Conservation (phyloP, 495 filamentous ascomycete species). For the Podospora comata region DNA sequence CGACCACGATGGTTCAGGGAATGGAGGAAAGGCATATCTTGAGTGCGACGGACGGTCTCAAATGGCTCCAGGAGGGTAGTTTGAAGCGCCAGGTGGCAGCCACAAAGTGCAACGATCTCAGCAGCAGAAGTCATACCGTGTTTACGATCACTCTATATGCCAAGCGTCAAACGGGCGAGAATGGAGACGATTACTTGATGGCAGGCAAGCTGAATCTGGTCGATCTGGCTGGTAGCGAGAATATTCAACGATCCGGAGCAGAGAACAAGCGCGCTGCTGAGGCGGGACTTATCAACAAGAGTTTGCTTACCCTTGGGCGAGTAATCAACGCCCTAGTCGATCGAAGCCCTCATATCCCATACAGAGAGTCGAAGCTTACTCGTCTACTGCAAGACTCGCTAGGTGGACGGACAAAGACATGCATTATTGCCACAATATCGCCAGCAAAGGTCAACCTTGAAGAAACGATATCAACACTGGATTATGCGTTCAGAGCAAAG, state of each 20-base stretch:
- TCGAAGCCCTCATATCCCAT: slow-evolving; percentile 85
- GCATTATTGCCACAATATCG: slow-evolving; percentile 96
- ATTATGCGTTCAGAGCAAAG: slow-evolving; percentile 96
- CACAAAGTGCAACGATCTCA: slow-evolving; percentile 97
- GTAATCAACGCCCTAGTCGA: slow-evolving; percentile 98
- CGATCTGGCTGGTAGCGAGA: slow-evolving; percentile 94
- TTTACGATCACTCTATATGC: slow-evolving; percentile 91
- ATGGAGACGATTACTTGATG: slow-evolving; percentile 82
- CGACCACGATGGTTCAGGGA: slow-evolving; percentile 82
- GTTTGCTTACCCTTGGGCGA: slow-evolving; percentile 85
- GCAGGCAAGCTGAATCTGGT: slow-evolving; percentile 94
- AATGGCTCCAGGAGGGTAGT: slow-evolving; percentile 83
- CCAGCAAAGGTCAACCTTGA: slow-evolving; percentile 92
- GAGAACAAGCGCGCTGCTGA: slow-evolving; percentile 97
- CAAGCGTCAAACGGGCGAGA: slow-evolving; percentile 68
- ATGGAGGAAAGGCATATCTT: slow-evolving; percentile 96
- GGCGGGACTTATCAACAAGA: slow-evolving; percentile 97
- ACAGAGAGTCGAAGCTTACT: slow-evolving; percentile 95
- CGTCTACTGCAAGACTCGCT: slow-evolving; percentile 93
- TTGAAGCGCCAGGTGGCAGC: slow-evolving; percentile 93
- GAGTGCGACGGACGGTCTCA: slow-evolving; percentile 77
- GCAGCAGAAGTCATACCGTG: slow-evolving; percentile 91
- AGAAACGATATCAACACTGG: slow-evolving; percentile 94
- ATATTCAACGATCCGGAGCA: slow-evolving; percentile 92
- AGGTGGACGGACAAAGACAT: slow-evolving; percentile 92